Percentiles rank a stretch among this genome's conserved stretches.
Evolutionary conservation across 2,329 filamentous ascomycete species (phyloP).

Genomic region (Didymella arachidicola): DNA sequence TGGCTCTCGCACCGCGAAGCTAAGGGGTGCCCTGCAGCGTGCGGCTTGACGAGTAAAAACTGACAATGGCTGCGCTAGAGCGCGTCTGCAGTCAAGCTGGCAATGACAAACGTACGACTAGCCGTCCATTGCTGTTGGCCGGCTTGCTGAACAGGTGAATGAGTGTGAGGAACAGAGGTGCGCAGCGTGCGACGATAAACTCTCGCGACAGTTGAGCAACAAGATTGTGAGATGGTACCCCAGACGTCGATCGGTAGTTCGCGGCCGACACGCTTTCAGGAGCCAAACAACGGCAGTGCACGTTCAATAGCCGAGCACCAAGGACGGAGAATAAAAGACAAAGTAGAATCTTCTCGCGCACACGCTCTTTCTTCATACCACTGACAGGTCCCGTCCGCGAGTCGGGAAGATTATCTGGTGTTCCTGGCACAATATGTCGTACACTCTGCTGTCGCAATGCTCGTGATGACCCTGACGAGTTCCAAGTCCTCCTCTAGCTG

Average conservation of each 20-base stretch:
- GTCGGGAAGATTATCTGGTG: slow-evolving; percentile 22
- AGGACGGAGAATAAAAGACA: slow-evolving; percentile 16
- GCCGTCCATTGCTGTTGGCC: slow-evolving; percentile 17
- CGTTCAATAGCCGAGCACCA: slow-evolving; percentile 16
- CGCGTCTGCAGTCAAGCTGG: slow-evolving; percentile 16
- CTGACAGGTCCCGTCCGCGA: slow-evolving; percentile 4
- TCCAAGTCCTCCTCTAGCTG: slow-evolving; percentile 5
- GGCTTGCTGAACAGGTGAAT: slow-evolving; percentile 4
- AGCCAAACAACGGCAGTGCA: slow-evolving; percentile 11
- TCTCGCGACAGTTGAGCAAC: slow-evolving; percentile 16
- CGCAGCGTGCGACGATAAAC: slow-evolving; percentile 11
- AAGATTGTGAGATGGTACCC: slow-evolving; percentile 22
- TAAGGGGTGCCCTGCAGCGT: slow-evolving; percentile 28
- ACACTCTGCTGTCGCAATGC: slow-evolving; percentile 20
- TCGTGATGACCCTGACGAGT: slow-evolving; percentile 8
- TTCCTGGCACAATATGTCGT: slow-evolving; percentile 25
- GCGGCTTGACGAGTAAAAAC: slow-evolving; percentile 25
- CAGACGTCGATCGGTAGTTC: slow-evolving; percentile 19
- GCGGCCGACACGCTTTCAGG: slow-evolving; percentile 20
- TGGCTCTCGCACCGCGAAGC: slow-evolving; percentile 24
- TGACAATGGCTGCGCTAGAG: slow-evolving; percentile 22
- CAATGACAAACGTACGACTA: slow-evolving; percentile 11
- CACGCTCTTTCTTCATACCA: background rate
- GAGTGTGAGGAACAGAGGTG: slow-evolving; percentile 7
- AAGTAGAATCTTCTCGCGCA: background rate